phyloP scores from a whole-genome alignment of 2,329 filamentous ascomycete species.

The Stagonosporopsis chrysanthemi region DNA sequence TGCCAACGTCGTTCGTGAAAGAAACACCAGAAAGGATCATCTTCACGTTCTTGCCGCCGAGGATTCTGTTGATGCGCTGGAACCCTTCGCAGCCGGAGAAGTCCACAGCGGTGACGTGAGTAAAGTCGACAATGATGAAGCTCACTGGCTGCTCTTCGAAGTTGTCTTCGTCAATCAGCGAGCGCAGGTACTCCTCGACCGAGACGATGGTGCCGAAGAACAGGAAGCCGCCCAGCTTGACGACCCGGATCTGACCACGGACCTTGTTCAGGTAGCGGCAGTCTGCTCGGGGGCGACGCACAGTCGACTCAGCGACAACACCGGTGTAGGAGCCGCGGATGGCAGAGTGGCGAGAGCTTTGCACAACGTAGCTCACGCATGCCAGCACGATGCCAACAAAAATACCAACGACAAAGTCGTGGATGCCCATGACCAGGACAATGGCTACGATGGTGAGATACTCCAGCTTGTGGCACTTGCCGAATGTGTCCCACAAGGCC shows the following conservation, averaged over 20 bases:
- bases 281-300: constrained; percentile 88
- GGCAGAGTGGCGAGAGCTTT: constrained; percentile 88
- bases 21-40: constrained; percentile 85
- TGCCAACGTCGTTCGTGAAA: constrained; percentile 76
- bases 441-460: constrained; percentile 90
- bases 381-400: constrained; percentile 90
- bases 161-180: constrained; percentile 80
- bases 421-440: constrained; percentile 92
- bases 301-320: constrained; percentile 87
- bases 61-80: constrained; percentile 85
- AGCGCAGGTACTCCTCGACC: constrained; percentile 87
- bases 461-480: constrained; percentile 84
- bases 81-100: constrained; percentile 97
- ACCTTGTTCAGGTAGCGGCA: constrained; percentile 85
- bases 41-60: constrained; percentile 78
- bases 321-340: constrained; percentile 91
- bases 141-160: constrained; percentile 82
- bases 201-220: constrained; percentile 98
- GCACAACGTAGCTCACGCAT: constrained; percentile 88
- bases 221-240: constrained; percentile 92
- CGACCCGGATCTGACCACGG: constrained; percentile 85
- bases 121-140: constrained; percentile 88
- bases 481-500: constrained; percentile 86
- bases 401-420: constrained; percentile 96
- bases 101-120: constrained; percentile 89